Base-by-base conservation (phyloP, 2,329 filamentous ascomycete species). In the Colletotrichum endophyticum region DNA sequence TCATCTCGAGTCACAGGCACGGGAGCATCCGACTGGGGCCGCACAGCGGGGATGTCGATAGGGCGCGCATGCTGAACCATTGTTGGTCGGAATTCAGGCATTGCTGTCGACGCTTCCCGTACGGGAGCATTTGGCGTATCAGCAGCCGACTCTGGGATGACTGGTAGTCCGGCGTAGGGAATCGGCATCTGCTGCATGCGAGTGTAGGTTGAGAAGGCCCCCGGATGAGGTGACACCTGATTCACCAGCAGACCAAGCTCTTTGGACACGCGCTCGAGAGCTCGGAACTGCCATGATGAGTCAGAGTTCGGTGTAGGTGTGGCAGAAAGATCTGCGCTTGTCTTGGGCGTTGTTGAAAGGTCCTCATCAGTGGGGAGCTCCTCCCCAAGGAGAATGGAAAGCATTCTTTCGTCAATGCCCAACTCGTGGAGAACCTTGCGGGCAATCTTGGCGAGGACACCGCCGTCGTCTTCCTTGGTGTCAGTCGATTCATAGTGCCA, bases 301-400 rank as follows among this genome's bases (percentile, higher is more conserved):
- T 89, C 84, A 59, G 84, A 73, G 76, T 85, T 77, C 75, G 83
- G 78, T 75, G 81, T 77, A 76, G 79, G 78, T 66, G 66, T 81
- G 78, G 76, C 81, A 44, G 72, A 73, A 70, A 76, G 79, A 79
- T 59, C 57, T 30, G 76, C 78, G 67, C 67, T 74, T 63, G 87
- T 87, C 73, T 86, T 87, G 15, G 89, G 87, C 28, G 87, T 90
- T 12, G 87, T 84, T 13, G 88, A 87, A 12, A 89, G 78, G 75
- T 89, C 85, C 49, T 89, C 86, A 30, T 88, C 86, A 30, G 86
- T 86, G 4, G 93, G 92, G 28, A 98, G 86, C 4, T 91, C 88
- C 83, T 98, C 96, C 15, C 97, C 97, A 72, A 99, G 94, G 11
- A 99, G 93, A 66, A 98, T 93, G 0, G 95, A 95, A 11, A 99